Base-by-base conservation (phyloP, 1,139 yeast genomes). In the Yamadazyma blattariae region DNA sequence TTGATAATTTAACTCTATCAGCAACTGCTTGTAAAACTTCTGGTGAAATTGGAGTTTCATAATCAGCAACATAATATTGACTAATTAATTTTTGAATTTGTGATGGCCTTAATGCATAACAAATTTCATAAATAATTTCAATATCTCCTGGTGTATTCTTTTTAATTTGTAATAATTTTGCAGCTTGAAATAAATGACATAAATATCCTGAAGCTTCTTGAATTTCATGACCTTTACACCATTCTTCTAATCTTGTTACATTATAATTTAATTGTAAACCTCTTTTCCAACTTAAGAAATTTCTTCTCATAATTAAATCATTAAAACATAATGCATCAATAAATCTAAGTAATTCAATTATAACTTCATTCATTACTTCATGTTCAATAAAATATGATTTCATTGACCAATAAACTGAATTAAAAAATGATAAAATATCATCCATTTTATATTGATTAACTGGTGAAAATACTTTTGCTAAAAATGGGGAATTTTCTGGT, bases 241-340 rank as follows among this genome's bases (percentile, higher is more conserved):
- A 94, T 66, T 94, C 99, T 61, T 90, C 97, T 51, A 94, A 74
- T 54, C 98, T 78, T 6, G 98, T 92, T 37, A 90, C 94, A 59
- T 94, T 94, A 67, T 94, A 94, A 59, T 90, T 92, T 64, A 94
- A 79, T 64, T 94, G 98, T 48, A 94, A 74, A 36, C 98, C 98
- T 56, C 98, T 82, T 70, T 92, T 92, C 98, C 98, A 94, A 11
- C 96, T 84, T 56, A 92, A 71, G 64, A 90, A 94, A 63, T 84
- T 85, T 59, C 97, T 79, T 67, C 96, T 82, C 96, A 92, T 86
- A 38, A 94, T 80, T 63, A 94, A 71, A 57, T 94, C 98, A 57
- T 94, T 94, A 74, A 94, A 94, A 64, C 97, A 89, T 48, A 82
- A 79, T 14, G 96, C 95, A 60, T 95, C 97, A 39, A 94, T 89